Evolutionary conservation across 352 stramenopile genomes (phyloP).

Genomic region (Paralagenidium karlingii): DNA sequence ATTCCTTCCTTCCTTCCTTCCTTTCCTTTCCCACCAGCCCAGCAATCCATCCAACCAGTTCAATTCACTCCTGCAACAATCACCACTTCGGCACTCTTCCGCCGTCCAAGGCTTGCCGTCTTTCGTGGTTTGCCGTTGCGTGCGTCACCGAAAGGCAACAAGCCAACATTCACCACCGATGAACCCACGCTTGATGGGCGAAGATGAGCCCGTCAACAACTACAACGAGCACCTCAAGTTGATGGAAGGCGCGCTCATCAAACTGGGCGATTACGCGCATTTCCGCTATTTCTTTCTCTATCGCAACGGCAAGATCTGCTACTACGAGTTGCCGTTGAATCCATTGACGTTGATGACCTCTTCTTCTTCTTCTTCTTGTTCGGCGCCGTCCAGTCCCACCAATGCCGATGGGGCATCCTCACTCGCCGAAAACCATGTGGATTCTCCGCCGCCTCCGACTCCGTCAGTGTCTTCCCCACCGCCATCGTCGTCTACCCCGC

Average conservation of each 20-base stretch:
- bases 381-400: too few species aligned
- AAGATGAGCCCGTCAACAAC: constrained; percentile 57
- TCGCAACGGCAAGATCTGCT: constrained; percentile 73
- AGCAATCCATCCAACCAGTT: neutral
- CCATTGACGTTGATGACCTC: constrained; percentile 3
- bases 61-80: neutral
- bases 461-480: too few species aligned
- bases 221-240: constrained; percentile 78
- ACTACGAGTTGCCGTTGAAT: constrained; percentile 79
- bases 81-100: neutral
- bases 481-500: constrained; percentile 8
- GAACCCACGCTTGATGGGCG: constrained; percentile 30
- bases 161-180: constrained; percentile 5
- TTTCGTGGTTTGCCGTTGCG: neutral
- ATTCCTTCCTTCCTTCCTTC: too few species aligned
- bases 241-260: constrained; percentile 79
- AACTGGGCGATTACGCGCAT: constrained; percentile 76
- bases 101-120: neutral
- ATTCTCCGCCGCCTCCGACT: too few species aligned
- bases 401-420: too few species aligned
- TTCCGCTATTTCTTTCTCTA: constrained; percentile 80
- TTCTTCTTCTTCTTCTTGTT: constrained; percentile 2
- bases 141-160: neutral
- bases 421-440: too few species aligned
- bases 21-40: constrained; percentile 2